Base-by-base conservation (phyloP, 139 green algal species). In the Auxenochlorella pyrenoidosa region DNA sequence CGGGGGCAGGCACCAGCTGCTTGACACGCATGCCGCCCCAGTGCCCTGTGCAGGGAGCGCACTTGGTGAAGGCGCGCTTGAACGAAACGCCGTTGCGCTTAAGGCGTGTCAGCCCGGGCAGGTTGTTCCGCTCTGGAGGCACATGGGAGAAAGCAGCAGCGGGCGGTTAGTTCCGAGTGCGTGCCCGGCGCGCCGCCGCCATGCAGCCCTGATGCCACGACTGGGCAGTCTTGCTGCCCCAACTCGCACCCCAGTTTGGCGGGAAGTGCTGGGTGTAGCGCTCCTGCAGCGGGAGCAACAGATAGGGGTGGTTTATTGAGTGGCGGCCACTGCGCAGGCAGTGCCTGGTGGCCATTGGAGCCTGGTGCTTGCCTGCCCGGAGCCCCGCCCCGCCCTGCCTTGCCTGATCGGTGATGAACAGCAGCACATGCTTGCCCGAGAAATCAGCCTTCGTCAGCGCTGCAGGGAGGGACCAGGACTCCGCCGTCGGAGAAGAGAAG, bases 341-440 rank as follows among this genome's bases (percentile, higher is more conserved):
- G 38, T 58, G 47, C 47, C 47, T 16, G 21, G 65, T 72, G 65
- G 65, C 21, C 22, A 38, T 38, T 32, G 40, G 40, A 15, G 72
- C 8, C 5, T 40, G 34, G 70, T 40, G 40, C 40, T 32, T 30
- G 72, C 16, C 19, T 21, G 12, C 3, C n/a, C n/a, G n/a, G n/a
- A n/a, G n/a, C 34, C 16, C 70, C 34, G 3, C 3, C n/a, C 19
- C 41, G 28, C 40, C 73, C 41, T 34, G 73, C 73, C 5, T n/a
- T 60, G 26, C 73, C 41, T 58, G 40, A 34, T 79, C 73, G 40
- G 85, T 75, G 54, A 89, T n/a, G 32, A 89, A 89, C 0, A 89
- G n/a, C 22, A 89, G 38, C 43, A 89, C 44, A 58, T 89, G 86
- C 28, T 89, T 89, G n/a, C 85, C 85, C 51, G 84, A 84, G 70